Percentiles rank a stretch among this genome's conserved stretches.
phyloP scores from a whole-genome alignment of 805 yeast species.

The Priceomyces castillae region DNA sequence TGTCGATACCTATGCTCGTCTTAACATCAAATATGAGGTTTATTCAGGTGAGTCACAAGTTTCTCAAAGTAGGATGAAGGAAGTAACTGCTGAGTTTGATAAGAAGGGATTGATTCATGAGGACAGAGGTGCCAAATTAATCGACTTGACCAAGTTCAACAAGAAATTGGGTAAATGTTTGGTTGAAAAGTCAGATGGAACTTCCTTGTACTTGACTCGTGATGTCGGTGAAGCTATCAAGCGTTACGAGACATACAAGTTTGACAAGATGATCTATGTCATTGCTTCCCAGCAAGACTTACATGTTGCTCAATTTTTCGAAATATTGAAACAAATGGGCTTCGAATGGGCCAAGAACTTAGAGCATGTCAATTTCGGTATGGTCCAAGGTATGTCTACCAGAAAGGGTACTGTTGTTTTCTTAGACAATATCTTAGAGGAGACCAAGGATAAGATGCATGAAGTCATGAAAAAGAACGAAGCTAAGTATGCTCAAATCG shows the following conservation, averaged over 20 bases:
- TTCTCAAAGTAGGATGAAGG: constrained; percentile 63
- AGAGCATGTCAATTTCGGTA: constrained; percentile 89
- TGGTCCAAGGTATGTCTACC: constrained; percentile 98
- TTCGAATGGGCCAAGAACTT: constrained; percentile 80
- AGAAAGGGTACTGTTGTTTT: constrained; percentile 99
- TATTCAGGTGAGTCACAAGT: constrained; percentile 98
- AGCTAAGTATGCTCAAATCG: constrained; percentile 87
- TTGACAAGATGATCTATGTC: constrained; percentile 95
- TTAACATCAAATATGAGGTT: constrained; percentile 82
- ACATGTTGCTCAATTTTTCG: constrained; percentile 91
- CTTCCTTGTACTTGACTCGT: constrained; percentile 89
- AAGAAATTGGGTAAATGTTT: constrained; percentile 92
- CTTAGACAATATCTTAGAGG: constrained; percentile 88
- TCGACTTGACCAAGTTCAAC: constrained; percentile 80
- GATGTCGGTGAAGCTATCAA: constrained; percentile 96
- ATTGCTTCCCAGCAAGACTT: constrained; percentile 96
- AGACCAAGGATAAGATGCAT: constrained; percentile 91
- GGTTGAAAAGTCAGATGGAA: constrained; percentile 92
- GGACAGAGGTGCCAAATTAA: constrained; percentile 87
- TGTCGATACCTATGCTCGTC: constrained; percentile 82
- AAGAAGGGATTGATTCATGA: constrained; percentile 72
- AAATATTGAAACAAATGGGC: constrained; percentile 87
- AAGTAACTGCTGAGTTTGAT: constrained; percentile 59
- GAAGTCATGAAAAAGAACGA: constrained; percentile 93
- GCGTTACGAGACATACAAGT: constrained; percentile 78